phyloP scores from a whole-genome alignment of 2,329 filamentous ascomycete genomes.

The Colletotrichum tropicicola region DNA sequence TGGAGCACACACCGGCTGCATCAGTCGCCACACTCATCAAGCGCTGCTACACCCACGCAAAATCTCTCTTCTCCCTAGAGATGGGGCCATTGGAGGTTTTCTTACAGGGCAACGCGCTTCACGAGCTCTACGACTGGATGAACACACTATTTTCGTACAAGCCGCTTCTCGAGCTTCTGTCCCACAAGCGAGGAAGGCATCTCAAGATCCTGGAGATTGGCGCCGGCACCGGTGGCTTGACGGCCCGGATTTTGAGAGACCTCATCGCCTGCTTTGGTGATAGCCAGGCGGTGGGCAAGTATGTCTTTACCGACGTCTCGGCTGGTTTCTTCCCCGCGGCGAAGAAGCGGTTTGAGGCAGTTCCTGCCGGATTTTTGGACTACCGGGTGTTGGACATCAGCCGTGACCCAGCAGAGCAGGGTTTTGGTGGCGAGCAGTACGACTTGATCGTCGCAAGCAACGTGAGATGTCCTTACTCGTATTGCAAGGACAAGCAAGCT shows the following conservation, averaged over 20 bases:
- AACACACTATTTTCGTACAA: conserved; percentile 14
- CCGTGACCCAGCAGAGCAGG: conserved; percentile 39
- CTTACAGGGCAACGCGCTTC: conserved; percentile 2
- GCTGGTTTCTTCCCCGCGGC: conserved; percentile 34
- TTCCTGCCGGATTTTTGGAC: not conserved
- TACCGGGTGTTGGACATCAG: conserved; percentile 35
- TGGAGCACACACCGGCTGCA: not conserved
- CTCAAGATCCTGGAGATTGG: conserved; percentile 43
- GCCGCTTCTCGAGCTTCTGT: not conserved
- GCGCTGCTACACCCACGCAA: conserved; percentile 11
- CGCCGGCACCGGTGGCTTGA: conserved; percentile 20
- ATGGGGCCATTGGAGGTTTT: conserved; percentile 1
- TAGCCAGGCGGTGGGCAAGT: conserved; percentile 24
- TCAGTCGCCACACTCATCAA: not conserved
- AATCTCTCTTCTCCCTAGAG: not conserved
- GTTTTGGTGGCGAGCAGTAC: conserved; percentile 39
- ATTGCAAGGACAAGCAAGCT: not conserved
- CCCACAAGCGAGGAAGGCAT: conserved; percentile 22
- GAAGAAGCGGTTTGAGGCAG: not conserved
- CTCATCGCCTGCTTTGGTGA: conserved; percentile 21
- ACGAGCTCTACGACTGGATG: conserved; percentile 24
- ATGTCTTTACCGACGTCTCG: conserved; percentile 37
- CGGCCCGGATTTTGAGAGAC: not conserved
- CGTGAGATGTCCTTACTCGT: not conserved
- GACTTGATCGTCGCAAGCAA: conserved; percentile 50